phyloP scores from a whole-genome alignment of 2,329 filamentous ascomycete species.

The Colletotrichum cuscutae region DNA sequence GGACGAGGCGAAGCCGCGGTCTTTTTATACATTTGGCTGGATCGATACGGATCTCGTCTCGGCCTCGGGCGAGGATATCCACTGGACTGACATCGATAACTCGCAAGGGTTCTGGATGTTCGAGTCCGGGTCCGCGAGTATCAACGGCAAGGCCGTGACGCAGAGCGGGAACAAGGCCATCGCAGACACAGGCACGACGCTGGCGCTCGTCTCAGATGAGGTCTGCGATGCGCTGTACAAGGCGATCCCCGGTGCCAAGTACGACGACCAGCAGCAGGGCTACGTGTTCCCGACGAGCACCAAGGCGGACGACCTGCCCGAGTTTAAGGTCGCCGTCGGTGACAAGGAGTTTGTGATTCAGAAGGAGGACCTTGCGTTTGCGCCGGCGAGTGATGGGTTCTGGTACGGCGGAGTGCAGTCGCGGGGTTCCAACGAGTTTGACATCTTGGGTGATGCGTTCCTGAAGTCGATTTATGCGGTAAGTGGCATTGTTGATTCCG shows the following conservation, averaged over 20 bases:
- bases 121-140: constrained; percentile 63
- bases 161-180: constrained; percentile 56
- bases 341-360: constrained; percentile 52
- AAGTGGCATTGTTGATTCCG: neutral
- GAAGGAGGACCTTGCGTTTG: constrained; percentile 29
- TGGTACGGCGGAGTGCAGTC: constrained; percentile 33
- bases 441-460: constrained; percentile 28
- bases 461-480: constrained; percentile 33
- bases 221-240: constrained; percentile 40
- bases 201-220: constrained; percentile 59
- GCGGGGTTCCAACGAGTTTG: constrained; percentile 26
- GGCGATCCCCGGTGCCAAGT: constrained; percentile 38
- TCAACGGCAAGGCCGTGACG: constrained; percentile 56
- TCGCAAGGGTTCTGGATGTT: constrained; percentile 78
- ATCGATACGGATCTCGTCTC: constrained; percentile 73
- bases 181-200: constrained; percentile 70
- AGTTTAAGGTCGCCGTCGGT: constrained; percentile 66
- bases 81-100: constrained; percentile 70
- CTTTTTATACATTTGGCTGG: constrained; percentile 77
- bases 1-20: constrained; percentile 65
- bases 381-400: constrained; percentile 18
- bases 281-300: constrained; percentile 55
- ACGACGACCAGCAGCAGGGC: constrained; percentile 37
- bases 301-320: constrained; percentile 47
- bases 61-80: constrained; percentile 64